Conservation (phyloP, 768 basidiomycete genomes). For the Scleroderma citrinum region DNA sequence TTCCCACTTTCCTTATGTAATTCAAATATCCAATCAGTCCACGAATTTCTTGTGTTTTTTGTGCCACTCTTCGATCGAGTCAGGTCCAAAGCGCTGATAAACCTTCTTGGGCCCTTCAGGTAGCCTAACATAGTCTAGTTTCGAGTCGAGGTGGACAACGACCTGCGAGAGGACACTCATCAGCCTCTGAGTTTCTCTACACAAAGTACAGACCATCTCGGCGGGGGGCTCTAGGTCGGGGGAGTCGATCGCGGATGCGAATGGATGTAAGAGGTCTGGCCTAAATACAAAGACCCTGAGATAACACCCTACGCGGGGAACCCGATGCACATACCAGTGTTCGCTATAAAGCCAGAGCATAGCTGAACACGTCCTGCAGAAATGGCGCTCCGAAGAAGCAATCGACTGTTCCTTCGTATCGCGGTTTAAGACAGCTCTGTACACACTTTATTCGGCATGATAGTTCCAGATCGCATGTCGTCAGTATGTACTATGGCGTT, state of each 20-base stretch:
- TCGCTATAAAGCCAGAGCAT: slow-evolving; percentile 66
- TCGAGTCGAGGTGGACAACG: slow-evolving; percentile 41
- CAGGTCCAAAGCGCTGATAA: slow-evolving; percentile 37
- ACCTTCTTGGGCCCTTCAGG: slow-evolving; percentile 50
- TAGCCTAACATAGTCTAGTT: slow-evolving; percentile 56
- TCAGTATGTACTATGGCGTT: too few species aligned
- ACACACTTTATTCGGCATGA: slow-evolving; percentile 35
- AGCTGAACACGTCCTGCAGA: slow-evolving; percentile 56
- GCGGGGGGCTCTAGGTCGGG: slow-evolving; percentile 49
- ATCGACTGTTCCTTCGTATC: slow-evolving; percentile 43
- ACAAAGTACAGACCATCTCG: slow-evolving; percentile 37
- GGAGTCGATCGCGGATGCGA: slow-evolving; percentile 60
- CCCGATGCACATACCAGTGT: slow-evolving; percentile 47
- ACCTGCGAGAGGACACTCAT: slow-evolving; percentile 29
- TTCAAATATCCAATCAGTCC: slow-evolving; percentile 7
- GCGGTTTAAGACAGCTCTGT: slow-evolving; percentile 56
- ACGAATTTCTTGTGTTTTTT: slow-evolving; percentile 43
- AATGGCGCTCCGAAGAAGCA: slow-evolving; percentile 53
- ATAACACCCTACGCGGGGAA: too few species aligned
- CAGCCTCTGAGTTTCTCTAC: background rate
- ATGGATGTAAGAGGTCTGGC: slow-evolving; percentile 63
- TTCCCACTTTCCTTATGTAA: too few species aligned
- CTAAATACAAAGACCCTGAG: slow-evolving; percentile 23
- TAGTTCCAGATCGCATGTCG: too few species aligned
- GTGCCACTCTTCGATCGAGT: slow-evolving; percentile 58